These are phyloP conservation scores for Tylopilus rubrobrunneus DNA, from an alignment of 768 basidiomycete genomes.

Conservation along the genomic window DNA sequence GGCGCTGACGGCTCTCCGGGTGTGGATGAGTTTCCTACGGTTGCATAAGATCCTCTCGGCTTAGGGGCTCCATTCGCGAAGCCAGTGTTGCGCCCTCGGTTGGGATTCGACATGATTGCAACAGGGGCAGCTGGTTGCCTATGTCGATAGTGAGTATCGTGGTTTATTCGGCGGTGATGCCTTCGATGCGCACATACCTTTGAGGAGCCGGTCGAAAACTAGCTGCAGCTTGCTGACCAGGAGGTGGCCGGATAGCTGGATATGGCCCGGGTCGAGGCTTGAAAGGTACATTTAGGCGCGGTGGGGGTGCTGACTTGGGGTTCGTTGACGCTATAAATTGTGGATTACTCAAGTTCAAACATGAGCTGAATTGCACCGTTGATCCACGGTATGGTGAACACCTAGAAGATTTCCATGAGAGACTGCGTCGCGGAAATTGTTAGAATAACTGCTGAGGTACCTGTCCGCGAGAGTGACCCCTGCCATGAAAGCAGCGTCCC, in stretches of 20 bases:
- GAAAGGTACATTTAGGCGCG: conserved; percentile 50
- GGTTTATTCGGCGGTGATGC: background rate
- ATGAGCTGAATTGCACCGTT: conserved; percentile 80
- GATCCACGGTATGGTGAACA: conserved; percentile 93
- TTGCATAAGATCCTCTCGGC: conserved; percentile 7
- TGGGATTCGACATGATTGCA: conserved; percentile 77
- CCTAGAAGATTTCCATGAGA: conserved; percentile 34
- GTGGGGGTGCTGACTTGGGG: conserved; percentile 48
- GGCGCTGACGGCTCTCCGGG: background rate
- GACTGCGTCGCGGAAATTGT: background rate
- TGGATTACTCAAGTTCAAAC: conserved; percentile 81
- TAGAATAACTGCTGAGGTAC: conserved; percentile 33
- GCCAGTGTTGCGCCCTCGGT: conserved; percentile 37
- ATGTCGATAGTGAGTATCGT: background rate
- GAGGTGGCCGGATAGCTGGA: conserved; percentile 52
- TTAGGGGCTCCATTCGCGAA: conserved; percentile 8
- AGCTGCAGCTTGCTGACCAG: conserved; percentile 51
- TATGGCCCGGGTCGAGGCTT: conserved; percentile 66
- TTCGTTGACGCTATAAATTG: conserved; percentile 82
- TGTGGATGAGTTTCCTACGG: conserved; percentile 1
- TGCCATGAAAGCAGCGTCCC: conserved; percentile 95
- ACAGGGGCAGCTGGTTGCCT: conserved; percentile 44
- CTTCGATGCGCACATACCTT: conserved; percentile 11
- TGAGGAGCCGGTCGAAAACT: conserved; percentile 60
- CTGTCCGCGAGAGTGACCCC: conserved; percentile 83